Conservation (phyloP, 345 rosid genomes). For the Rhizophora apiculata region DNA sequence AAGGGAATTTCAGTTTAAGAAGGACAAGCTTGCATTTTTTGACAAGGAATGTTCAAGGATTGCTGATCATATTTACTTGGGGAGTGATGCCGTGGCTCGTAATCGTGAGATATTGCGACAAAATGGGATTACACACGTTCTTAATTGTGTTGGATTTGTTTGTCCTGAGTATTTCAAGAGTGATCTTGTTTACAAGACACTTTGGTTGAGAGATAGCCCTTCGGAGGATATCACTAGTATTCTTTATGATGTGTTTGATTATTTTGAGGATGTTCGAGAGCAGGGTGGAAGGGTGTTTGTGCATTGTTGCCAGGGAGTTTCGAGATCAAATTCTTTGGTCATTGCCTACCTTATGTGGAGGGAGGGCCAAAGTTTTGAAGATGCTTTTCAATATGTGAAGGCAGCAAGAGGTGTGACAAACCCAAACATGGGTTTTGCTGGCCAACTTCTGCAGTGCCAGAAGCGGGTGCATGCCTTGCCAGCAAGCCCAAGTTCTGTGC, state of each 20-base stretch:
- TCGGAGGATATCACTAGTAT: conserved; percentile 72
- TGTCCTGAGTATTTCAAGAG: conserved; percentile 70
- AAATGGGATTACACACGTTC: conserved; percentile 69
- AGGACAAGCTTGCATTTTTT: conserved; percentile 64
- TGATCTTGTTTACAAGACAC: conserved; percentile 72
- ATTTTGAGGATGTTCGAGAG: conserved; percentile 71
- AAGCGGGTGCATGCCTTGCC: conserved; percentile 67
- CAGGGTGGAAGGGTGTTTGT: conserved; percentile 66
- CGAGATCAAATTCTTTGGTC: conserved; percentile 62
- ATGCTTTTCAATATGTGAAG: conserved; percentile 67
- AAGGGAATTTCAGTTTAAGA: conserved; percentile 56
- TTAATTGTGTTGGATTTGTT: conserved; percentile 73
- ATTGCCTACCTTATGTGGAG: conserved; percentile 83
- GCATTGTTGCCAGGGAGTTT: conserved; percentile 73
- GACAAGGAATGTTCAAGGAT: conserved; percentile 73
- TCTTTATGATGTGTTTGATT: conserved; percentile 72
- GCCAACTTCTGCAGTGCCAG: conserved; percentile 76
- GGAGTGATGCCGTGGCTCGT: conserved; percentile 73
- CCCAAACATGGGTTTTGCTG: conserved; percentile 75
- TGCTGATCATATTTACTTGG: conserved; percentile 58
- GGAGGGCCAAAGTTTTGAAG: conserved; percentile 69
- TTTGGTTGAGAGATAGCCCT: conserved; percentile 68
- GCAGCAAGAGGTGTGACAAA: conserved; percentile 69
- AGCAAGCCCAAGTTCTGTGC: conserved; percentile 52
- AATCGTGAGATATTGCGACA: conserved; percentile 53